phyloP scores from a whole-genome alignment of 2,329 filamentous ascomycete genomes.

The Phaeosphaeria sp. region DNA sequence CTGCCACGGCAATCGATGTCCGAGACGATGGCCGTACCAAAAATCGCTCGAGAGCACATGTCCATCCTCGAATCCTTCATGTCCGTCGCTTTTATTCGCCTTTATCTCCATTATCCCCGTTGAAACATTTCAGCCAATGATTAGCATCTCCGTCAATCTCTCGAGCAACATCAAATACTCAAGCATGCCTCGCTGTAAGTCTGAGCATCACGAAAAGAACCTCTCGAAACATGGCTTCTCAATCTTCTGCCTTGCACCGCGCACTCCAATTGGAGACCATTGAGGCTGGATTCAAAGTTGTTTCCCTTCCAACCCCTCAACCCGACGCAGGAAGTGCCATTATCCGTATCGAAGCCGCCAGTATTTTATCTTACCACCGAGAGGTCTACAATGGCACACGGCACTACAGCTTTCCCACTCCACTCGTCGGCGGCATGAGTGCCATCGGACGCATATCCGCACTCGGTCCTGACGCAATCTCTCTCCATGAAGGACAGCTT shows the following conservation, averaged over 20 bases:
- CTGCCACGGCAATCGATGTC: too few species aligned
- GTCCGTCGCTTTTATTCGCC: too few species aligned
- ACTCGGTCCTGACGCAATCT: conserved; percentile 47
- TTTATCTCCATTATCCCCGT: too few species aligned
- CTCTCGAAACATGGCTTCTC: too few species aligned
- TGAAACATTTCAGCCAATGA: too few species aligned
- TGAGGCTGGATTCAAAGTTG: background rate
- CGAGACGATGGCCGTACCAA: too few species aligned
- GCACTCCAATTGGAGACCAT: background rate
- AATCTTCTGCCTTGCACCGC: background rate
- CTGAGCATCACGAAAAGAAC: too few species aligned
- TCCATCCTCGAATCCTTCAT: too few species aligned
- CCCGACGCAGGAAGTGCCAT: conserved; percentile 48
- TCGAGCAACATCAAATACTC: too few species aligned
- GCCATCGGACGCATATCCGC: conserved; percentile 49
- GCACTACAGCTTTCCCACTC: conserved; percentile 41
- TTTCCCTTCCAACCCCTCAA: conserved; percentile 38
- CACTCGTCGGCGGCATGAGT: conserved; percentile 43
- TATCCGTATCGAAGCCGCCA: conserved; percentile 48
- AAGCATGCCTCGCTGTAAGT: too few species aligned
- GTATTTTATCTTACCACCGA: conserved; percentile 50
- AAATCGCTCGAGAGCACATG: too few species aligned
- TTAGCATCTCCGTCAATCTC: too few species aligned
- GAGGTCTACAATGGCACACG: conserved; percentile 51
- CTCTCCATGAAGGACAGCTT: conserved; percentile 47